A percentile compares a stretch with the other conserved stretches of the same genome.
Conservation (phyloP, 176 grass and related monocot species). For the Ananas comosus region DNA sequence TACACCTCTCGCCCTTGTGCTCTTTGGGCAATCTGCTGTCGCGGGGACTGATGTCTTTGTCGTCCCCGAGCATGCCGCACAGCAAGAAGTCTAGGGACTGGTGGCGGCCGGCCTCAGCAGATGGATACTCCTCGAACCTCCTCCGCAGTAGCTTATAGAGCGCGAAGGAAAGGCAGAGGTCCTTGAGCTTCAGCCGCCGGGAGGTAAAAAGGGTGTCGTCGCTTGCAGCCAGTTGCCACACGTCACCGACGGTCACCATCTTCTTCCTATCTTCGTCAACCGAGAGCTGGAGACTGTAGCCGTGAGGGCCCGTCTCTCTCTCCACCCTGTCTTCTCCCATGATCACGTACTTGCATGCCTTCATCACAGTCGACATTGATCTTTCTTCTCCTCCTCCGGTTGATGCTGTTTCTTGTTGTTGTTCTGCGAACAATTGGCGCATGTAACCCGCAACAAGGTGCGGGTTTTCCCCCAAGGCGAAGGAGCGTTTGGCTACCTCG, state of each 20-base stretch:
- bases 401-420: too few relatives aligned
- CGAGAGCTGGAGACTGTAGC: constrained; percentile 14
- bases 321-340: constrained; percentile 38
- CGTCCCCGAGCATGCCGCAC: too few relatives aligned
- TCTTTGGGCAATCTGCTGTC: too few relatives aligned
- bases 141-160: constrained; percentile 13
- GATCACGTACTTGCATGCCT: constrained; percentile 11
- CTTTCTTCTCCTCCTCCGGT: too few relatives aligned
- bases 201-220: constrained; percentile 16
- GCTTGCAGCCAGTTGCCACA: constrained; percentile 18
- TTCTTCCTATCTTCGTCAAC: constrained; percentile 9
- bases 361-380: not conserved
- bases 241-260: constrained; percentile 24
- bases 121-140: not conserved
- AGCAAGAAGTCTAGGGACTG: not conserved
- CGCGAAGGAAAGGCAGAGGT: constrained; percentile 4
- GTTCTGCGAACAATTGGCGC: constrained; percentile 21
- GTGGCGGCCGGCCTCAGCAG: not conserved
- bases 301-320: constrained; percentile 28
- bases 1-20: too few relatives aligned
- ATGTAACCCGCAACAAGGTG: constrained; percentile 44
- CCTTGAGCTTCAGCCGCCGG: not conserved
- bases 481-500: constrained; percentile 37
- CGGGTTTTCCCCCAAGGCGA: constrained; percentile 19
- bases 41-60: too few relatives aligned